Evolutionary conservation across 2,329 filamentous ascomycete species (phyloP), one percentile per base, ranked within the genome.

Genomic region (Fusarium subglutinans): DNA sequence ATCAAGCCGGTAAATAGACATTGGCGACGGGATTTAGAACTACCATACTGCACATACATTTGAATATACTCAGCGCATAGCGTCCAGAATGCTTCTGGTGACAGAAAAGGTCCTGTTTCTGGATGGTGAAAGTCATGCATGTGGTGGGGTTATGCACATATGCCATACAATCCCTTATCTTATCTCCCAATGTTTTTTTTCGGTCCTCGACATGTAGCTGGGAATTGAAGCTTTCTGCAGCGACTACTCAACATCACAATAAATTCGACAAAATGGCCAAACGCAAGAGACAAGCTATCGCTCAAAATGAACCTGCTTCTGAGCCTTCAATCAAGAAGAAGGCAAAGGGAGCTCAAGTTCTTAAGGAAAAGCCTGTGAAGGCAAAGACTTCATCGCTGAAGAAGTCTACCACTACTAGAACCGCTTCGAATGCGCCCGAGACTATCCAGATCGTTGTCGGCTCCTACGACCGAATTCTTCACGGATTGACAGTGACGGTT

Each of bases 401-500:
- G 57, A 66, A 79, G n/a, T 70, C 69, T 30, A 68, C 75, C 24
- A 55, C 62, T 44, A n/a, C 55, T 44, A 70, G 47, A 65, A 70
- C 75, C 72, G 53, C 77, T 48, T 69, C 75, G 33, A 69, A 66
- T 51, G 58, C 50, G 41, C 77, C 81, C 48, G 83, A 90, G 75
- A 91, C 92, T n/a, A 87, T 98, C 67, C 96, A 98, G 82, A 92
- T 99, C 75, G 88, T 98, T 69, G 92, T 94, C 12, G 96, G 96
- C 54, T 98, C 95, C 60, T 99, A 99, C 84, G 96, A 99, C 81
- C 90, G 95, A 73, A 91, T 97, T 56, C 89, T 99, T 26, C 96
- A 99, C 82, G 96, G 96, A 69, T 88, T 98, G 78, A 94, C 93
- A 13, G 95, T 93, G n/a, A 90, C 90, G 5, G 86, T 97, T 59